These are phyloP conservation scores for Lachnum nothofagi DNA, from an alignment of 2,329 filamentous ascomycete genomes.

Conservation along the genomic window DNA sequence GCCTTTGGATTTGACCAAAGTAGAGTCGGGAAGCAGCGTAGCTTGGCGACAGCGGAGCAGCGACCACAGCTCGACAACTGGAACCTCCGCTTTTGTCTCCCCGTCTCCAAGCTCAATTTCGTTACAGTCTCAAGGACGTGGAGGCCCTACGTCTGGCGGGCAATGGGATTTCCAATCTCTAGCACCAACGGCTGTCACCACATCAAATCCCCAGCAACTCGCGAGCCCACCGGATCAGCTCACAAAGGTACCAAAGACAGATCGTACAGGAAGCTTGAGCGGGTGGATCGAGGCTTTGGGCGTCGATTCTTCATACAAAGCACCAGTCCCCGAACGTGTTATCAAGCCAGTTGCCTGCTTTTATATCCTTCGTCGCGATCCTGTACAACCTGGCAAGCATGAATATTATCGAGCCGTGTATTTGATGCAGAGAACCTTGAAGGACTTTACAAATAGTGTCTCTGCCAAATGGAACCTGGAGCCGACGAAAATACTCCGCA, in stretches of 20 bases:
- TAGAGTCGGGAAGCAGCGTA: conserved; percentile 34
- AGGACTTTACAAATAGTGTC: conserved; percentile 68
- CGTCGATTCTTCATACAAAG: conserved; percentile 79
- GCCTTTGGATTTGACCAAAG: conserved; percentile 53
- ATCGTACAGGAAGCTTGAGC: conserved; percentile 60
- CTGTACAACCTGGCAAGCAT: conserved; percentile 41
- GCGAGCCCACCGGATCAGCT: conserved; percentile 45
- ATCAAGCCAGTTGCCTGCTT: conserved; percentile 80
- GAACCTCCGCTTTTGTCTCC: conserved; percentile 57
- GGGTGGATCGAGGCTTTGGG: conserved; percentile 89
- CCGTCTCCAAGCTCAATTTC: conserved; percentile 63
- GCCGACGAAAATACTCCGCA: conserved; percentile 62
- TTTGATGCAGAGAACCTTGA: conserved; percentile 67
- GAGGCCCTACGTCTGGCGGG: conserved; percentile 33
- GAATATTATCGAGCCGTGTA: conserved; percentile 81
- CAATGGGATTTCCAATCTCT: conserved; percentile 57
- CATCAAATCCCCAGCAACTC: conserved; percentile 38
- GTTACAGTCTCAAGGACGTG: conserved; percentile 51
- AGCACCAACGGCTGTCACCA: conserved; percentile 43
- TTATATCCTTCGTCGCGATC: conserved; percentile 61
- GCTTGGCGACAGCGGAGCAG: conserved; percentile 43
- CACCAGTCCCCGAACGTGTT: conserved; percentile 63
- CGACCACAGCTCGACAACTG: conserved; percentile 52
- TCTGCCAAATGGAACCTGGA: conserved; percentile 79
- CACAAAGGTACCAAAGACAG: conserved; percentile 53